Evolutionary conservation across 768 basidiomycete species (phyloP).

Genomic region (Leccinum fibrillosum): DNA sequence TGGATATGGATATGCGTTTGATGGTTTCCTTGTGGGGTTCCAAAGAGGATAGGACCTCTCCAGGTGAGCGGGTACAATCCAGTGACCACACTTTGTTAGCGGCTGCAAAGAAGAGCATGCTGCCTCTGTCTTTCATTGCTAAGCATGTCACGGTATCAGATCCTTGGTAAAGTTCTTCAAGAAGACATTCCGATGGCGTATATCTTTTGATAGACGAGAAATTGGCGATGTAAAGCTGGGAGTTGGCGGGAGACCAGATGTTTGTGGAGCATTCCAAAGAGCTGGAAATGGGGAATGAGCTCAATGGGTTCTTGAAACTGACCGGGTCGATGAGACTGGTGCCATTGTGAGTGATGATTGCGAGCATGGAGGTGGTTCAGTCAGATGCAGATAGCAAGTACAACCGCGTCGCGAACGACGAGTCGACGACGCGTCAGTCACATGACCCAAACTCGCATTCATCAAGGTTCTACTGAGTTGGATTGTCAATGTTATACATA

Average conservation of each 20-base stretch:
- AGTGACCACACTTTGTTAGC: slow-evolving; percentile 48
- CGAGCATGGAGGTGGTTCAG: slow-evolving; percentile 46
- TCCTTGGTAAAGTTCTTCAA: slow-evolving; percentile 42
- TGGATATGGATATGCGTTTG: slow-evolving; percentile 55
- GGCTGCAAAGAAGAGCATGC: slow-evolving; percentile 46
- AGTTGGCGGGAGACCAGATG: slow-evolving; percentile 58
- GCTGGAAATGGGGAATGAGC: slow-evolving; percentile 38
- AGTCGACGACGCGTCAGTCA: slow-evolving; percentile 22
- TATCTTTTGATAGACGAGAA: slow-evolving; percentile 49
- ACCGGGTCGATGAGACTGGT: slow-evolving; percentile 47
- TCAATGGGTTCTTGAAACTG: slow-evolving; percentile 43
- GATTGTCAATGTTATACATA: neutral
- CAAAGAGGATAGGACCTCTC: slow-evolving; percentile 46
- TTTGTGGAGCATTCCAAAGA: slow-evolving; percentile 25
- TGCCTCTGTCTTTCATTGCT: slow-evolving; percentile 32
- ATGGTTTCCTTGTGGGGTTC: slow-evolving; percentile 49
- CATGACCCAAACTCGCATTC: slow-evolving; percentile 12
- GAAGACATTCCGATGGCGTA: slow-evolving; percentile 41
- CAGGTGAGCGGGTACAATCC: slow-evolving; percentile 39
- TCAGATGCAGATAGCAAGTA: neutral
- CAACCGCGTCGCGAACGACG: slow-evolving; percentile 13
- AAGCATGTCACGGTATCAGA: slow-evolving; percentile 30
- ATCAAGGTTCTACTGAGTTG: too few species aligned
- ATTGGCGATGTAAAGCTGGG: slow-evolving; percentile 52
- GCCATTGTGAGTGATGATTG: slow-evolving; percentile 46